Percentiles rank a stretch among this genome's conserved stretches.
These are phyloP conservation scores for Monosporascus sp. DNA, from an alignment of 2,329 filamentous ascomycete genomes.

Conservation along the genomic window DNA sequence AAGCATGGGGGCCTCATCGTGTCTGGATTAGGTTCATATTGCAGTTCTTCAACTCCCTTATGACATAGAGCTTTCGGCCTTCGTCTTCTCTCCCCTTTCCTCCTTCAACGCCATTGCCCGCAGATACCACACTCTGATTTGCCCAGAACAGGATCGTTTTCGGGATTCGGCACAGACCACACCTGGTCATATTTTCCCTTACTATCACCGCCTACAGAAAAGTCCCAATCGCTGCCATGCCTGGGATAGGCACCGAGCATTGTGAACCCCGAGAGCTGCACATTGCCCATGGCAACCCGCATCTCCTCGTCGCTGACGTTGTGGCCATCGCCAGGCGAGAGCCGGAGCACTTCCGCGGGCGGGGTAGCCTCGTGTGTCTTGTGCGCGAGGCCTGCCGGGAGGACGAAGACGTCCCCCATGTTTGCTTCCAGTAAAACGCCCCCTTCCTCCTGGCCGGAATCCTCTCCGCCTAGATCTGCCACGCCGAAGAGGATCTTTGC, in stretches of 20 bases:
- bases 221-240: background rate
- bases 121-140: background rate
- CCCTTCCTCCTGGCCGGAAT: constrained; percentile 17
- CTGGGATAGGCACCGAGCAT: background rate
- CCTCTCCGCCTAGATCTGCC: constrained; percentile 34
- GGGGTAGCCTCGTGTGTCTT: constrained; percentile 44
- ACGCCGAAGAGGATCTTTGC: constrained; percentile 51
- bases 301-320: background rate
- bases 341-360: constrained; percentile 7
- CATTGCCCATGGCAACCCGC: background rate
- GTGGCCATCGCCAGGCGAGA: background rate
- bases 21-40: too few relatives aligned
- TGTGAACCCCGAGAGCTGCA: background rate
- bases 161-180: background rate
- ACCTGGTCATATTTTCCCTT: background rate
- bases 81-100: too few relatives aligned
- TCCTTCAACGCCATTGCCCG: background rate
- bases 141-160: background rate
- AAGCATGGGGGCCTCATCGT: too few relatives aligned
- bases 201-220: background rate
- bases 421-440: constrained; percentile 26
- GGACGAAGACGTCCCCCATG: constrained; percentile 44
- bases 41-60: too few relatives aligned
- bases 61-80: too few relatives aligned
- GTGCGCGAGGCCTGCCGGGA: constrained; percentile 49